These are phyloP conservation scores for Calonectria fujianensis DNA, from an alignment of 2,329 filamentous ascomycete genomes.

Conservation along the genomic window DNA sequence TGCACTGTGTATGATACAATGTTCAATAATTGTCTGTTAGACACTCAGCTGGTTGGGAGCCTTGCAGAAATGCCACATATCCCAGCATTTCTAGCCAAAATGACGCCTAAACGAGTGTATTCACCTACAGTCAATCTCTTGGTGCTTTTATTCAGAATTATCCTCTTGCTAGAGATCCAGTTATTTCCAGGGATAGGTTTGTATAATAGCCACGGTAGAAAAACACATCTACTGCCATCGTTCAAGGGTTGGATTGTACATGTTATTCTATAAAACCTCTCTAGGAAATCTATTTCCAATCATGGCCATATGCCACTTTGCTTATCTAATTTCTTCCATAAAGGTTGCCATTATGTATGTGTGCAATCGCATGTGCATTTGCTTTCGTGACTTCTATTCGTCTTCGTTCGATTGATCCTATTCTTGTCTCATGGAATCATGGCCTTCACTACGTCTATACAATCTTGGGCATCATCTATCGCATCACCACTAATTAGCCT, in stretches of 20 bases:
- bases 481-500: slow-evolving; percentile 10
- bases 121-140: background rate
- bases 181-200: background rate
- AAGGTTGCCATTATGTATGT: slow-evolving; percentile 32
- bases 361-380: background rate
- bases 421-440: slow-evolving; percentile 33
- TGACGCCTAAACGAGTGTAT: too few species aligned
- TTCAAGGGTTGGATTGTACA: background rate
- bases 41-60: too few species aligned
- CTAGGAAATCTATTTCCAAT: slow-evolving; percentile 9
- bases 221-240: background rate
- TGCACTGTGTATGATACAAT: background rate
- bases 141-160: background rate
- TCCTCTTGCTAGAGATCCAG: background rate
- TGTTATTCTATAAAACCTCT: background rate
- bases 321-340: slow-evolving; percentile 41
- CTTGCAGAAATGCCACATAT: too few species aligned
- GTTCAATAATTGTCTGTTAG: too few species aligned
- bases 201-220: background rate
- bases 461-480: slow-evolving; percentile 59
- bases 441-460: slow-evolving; percentile 45
- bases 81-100: too few species aligned
- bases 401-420: slow-evolving; percentile 26
- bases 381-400: slow-evolving; percentile 16
- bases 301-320: background rate